Base-by-base conservation (phyloP, 2,329 filamentous ascomycete genomes). In the Paradendryphiella salina region DNA sequence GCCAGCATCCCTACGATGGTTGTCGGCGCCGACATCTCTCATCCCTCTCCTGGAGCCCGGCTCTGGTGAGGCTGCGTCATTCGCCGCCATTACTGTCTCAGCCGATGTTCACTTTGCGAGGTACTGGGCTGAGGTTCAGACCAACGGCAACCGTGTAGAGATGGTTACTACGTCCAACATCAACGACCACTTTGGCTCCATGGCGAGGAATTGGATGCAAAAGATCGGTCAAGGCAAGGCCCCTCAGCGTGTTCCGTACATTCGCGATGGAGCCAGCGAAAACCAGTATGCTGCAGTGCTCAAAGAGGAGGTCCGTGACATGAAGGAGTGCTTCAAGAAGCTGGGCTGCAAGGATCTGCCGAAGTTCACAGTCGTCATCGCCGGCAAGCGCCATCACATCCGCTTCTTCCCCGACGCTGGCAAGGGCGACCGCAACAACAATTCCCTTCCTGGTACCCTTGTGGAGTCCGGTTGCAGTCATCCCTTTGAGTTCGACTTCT, bases 381-480 rank as follows among this genome's bases (percentile, higher is more conserved):
- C 89, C 1, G 92, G 89, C 1, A 99, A 99, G 80, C 88, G 94
- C 3, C 94, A 99, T 61, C 93, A 53, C 33, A 85, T 96, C 45
- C 88, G 94, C 13, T 91, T 96, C 71, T 97, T 97, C 77, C 93
- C 94, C 0, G 80, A 83, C 39, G 70, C 75, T 3, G 80, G 75
- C 7, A 73, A 77, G 10, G 80, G 76, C 5, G 94, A 99, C 67
- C 80, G 80, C 40, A 95, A 96, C 59, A 82, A 80, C 29, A 99
- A 97, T 66, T 82, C 91, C 0, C 72, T 93, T 0, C 93, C 93
- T 0, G 95, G 94, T 3, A 96, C 89, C 0, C 70, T 99, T 0
- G 86, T 99, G 4, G 93, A 97, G 73, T 81, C 80, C 28, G 93
- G 96, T 51, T 86, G 95, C n/a, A 96, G 91, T 0, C 89, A 93